These are phyloP conservation scores for Dipodascopsis uninucleata DNA, from an alignment of 805 yeast species.

Conservation along the genomic window DNA sequence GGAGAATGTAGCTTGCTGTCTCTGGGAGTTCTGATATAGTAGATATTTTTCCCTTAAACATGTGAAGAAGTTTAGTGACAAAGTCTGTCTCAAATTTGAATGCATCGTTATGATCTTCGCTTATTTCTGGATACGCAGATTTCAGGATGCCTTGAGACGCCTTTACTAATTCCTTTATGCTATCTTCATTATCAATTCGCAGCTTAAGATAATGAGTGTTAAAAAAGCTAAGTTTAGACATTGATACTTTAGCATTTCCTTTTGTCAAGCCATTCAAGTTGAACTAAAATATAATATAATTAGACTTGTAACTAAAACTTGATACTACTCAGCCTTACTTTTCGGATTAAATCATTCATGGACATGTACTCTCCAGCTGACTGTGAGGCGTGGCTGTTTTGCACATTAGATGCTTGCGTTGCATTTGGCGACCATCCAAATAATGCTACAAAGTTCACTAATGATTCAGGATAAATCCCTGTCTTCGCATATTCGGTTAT, in stretches of 20 bases:
- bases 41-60: constrained; percentile 15
- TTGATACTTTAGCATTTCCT: constrained; percentile 91
- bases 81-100: constrained; percentile 10
- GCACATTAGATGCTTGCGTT: too few relatives aligned
- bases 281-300: constrained; percentile 55
- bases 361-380: constrained; percentile 20
- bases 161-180: constrained; percentile 39
- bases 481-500: constrained; percentile 44
- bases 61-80: constrained; percentile 6
- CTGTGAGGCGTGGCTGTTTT: too few relatives aligned
- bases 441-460: constrained; percentile 79
- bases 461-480: constrained; percentile 84
- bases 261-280: constrained; percentile 72
- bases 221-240: constrained; percentile 67
- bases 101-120: not conserved
- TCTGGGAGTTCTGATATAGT: constrained; percentile 17
- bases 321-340: constrained; percentile 1
- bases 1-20: constrained; percentile 11
- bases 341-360: constrained; percentile 13
- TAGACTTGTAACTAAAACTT: constrained; percentile 31
- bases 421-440: constrained; percentile 93
- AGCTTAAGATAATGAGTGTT: constrained; percentile 63
- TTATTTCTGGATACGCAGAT: not conserved
- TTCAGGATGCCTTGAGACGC: constrained; percentile 5
- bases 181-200: constrained; percentile 41